These are phyloP conservation scores for Malus hybrid DNA, from an alignment of 331 rosid species.

Conservation along the genomic window DNA sequence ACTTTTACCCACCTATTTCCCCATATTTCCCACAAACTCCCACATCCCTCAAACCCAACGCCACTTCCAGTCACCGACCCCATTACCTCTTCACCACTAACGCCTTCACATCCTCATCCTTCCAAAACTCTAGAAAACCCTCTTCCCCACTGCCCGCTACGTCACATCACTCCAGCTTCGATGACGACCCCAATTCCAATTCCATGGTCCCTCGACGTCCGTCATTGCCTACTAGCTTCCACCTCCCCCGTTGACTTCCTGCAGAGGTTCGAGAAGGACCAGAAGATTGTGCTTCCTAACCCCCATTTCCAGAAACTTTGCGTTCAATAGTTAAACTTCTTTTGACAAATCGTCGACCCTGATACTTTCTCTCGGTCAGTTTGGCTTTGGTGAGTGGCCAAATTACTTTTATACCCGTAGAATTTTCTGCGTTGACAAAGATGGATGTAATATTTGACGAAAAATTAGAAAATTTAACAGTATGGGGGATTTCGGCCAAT, in stretches of 20 bases:
- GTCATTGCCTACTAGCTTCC: conserved; percentile 67
- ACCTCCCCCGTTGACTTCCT: conserved; percentile 72
- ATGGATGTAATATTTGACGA: too few relatives aligned
- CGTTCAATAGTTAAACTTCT: too few relatives aligned
- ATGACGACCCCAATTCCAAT: conserved; percentile 5
- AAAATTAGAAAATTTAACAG: too few relatives aligned
- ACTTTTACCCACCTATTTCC: conserved; percentile 6
- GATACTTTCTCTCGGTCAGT: too few relatives aligned
- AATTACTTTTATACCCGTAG: too few relatives aligned
- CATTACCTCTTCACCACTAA: neutral
- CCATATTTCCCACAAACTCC: conserved; percentile 14
- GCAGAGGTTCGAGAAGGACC: conserved; percentile 45
- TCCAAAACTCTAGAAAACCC: conserved; percentile 30
- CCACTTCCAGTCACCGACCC: neutral
- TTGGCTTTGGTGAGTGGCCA: too few relatives aligned
- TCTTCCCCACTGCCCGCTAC: conserved; percentile 29
- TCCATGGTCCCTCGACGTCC: conserved; percentile 53
- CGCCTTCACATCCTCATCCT: conserved; percentile 31
- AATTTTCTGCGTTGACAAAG: neutral
- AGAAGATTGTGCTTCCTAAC: conserved; percentile 43
- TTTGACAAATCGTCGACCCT: too few relatives aligned
- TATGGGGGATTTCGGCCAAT: too few relatives aligned
- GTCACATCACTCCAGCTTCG: conserved; percentile 27
- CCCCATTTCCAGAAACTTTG: conserved; percentile 26
- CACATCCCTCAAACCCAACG: neutral